phyloP scores from a whole-genome alignment of 345 rosid species.

The Citrus reticulata region DNA sequence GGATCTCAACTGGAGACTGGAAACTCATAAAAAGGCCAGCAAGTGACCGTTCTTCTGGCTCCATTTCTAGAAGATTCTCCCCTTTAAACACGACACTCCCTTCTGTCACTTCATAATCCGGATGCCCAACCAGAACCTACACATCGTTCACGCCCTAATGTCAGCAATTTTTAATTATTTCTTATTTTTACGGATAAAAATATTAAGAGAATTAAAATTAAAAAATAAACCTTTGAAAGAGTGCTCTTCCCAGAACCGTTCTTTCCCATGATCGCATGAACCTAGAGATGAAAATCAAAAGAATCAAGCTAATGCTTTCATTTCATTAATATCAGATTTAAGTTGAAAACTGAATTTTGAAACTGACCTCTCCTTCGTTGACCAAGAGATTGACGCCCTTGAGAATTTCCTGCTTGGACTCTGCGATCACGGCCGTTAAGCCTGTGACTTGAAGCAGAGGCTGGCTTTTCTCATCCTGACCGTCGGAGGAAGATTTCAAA shows the following conservation, averaged over 20 bases:
- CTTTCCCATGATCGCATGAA: conserved; percentile 97
- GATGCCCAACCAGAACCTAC: conserved; percentile 96
- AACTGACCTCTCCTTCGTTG: conserved; percentile 79
- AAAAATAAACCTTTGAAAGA: conserved; percentile 62
- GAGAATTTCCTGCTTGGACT: conserved; percentile 80
- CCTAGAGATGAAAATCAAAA: conserved; percentile 27
- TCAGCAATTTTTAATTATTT: not conserved
- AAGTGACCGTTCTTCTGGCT: conserved; percentile 91
- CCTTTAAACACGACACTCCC: conserved; percentile 85
- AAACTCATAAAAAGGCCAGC: conserved; percentile 98
- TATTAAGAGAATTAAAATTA: too few relatives aligned
- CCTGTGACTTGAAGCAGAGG: conserved; percentile 81
- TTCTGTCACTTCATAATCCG: conserved; percentile 88
- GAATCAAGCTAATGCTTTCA: not conserved
- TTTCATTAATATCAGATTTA: not conserved
- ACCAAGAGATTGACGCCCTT: conserved; percentile 74
- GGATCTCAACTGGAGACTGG: conserved; percentile 88
- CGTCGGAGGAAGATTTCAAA: conserved; percentile 19
- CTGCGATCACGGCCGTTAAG: conserved; percentile 73
- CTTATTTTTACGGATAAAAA: too few relatives aligned
- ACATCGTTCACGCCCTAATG: not conserved
- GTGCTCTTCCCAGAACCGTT: conserved; percentile 99
- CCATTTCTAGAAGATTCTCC: conserved; percentile 80
- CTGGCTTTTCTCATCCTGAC: conserved; percentile 25
- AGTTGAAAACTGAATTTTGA: not conserved